Evolutionary conservation across 768 basidiomycete genomes (phyloP), one percentile per base, ranked within the genome.

Genomic region (Suillus variegatus): DNA sequence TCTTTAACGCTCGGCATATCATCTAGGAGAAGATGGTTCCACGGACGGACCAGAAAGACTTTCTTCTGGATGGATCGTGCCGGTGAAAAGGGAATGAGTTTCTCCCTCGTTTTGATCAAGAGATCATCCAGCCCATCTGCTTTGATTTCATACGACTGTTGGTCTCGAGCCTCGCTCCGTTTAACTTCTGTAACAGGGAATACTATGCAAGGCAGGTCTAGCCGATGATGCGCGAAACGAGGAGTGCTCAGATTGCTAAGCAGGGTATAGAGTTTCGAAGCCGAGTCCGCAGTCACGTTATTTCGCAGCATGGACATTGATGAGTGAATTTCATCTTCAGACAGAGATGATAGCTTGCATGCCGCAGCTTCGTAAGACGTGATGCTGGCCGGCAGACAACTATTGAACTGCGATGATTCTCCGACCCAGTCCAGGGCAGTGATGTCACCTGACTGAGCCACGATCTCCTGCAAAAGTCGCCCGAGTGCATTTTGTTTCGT

Each of bases 371-470:
- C 32, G 1, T 55, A 55, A 20, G 54, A 55, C 2, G 32, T 35
- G 32, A 55, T 20, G 20, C 16, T n/a, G 20, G 32, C 54, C 12
- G 54, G 54, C 1, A 55, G 32, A 35, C 54, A 55, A 20, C 54
- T 55, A 6, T 55, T 55, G 32, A 55, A 55, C 18, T 55, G 32
- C 1, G 54, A 55, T 35, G 54, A 35, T 55, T 55, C 20, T 35
- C 54, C 54, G 20, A 20, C 5, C 54, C 54, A 55, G 32, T 55
- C 54, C 32, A 55, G 20, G 6, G 54, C 32, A 6, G 32, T 55
- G 28, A 55, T 55, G 32, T 55, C 54, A n/a, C 54, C 32, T 10
- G 54, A 55, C 54, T 35, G 54, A 55, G 54, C 54, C 2, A 55
- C 20, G 32, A 55, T 55, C 32, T 35, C 54, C 18, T 55, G 10